Conservation (phyloP, 345 rosid species). For the Eutrema heterophyllum region DNA sequence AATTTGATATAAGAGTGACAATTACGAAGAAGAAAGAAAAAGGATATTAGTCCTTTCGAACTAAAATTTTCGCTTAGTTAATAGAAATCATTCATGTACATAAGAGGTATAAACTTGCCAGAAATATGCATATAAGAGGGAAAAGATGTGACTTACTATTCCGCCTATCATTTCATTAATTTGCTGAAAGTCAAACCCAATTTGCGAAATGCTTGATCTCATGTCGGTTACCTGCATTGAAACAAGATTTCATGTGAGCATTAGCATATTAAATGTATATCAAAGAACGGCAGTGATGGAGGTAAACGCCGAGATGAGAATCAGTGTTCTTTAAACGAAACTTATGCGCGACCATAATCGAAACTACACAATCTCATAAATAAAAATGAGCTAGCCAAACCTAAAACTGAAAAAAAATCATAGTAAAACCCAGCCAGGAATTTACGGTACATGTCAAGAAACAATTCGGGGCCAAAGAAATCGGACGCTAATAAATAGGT, state of each 20-base stretch:
- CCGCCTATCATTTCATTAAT: conserved; percentile 72
- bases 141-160: conserved; percentile 51
- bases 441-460: neutral
- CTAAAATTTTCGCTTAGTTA: neutral
- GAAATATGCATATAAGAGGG: neutral
- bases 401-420: neutral
- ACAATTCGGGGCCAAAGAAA: neutral
- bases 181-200: conserved; percentile 64
- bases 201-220: conserved; percentile 69
- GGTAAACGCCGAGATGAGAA: neutral
- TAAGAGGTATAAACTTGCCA: neutral
- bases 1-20: conserved; percentile 4
- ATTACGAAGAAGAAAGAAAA: neutral
- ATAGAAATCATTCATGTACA: neutral
- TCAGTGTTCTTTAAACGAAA: neutral
- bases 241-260: conserved; percentile 12
- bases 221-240: conserved; percentile 59
- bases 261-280: conserved; percentile 4
- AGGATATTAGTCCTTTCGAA: neutral
- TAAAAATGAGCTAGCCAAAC: neutral
- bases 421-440: neutral
- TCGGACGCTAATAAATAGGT: neutral
- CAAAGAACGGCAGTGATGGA: neutral
- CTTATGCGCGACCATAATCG: neutral
- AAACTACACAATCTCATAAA: neutral